Percentiles rank a stretch among this genome's conserved stretches.
Conservation (phyloP, 2,329 filamentous ascomycete species). For the Sphaerulina vaccinii region DNA sequence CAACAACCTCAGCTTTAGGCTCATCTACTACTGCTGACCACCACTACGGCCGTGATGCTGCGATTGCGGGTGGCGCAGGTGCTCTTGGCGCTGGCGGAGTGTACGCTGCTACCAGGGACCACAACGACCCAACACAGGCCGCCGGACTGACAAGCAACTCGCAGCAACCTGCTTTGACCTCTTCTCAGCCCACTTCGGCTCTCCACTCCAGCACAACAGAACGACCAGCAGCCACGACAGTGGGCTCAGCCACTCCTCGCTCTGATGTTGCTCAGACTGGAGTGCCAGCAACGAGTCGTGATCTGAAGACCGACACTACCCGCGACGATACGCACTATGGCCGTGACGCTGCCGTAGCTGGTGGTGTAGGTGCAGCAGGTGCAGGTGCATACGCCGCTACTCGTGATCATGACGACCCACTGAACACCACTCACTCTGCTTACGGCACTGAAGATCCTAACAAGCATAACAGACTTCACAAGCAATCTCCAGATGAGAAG, state of each 20-base stretch:
- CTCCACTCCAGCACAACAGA: background rate
- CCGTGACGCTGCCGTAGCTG: slow-evolving; percentile 36
- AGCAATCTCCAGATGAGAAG: slow-evolving; percentile 17
- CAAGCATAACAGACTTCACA: slow-evolving; percentile 22
- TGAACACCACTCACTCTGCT: slow-evolving; percentile 10
- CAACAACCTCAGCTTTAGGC: background rate
- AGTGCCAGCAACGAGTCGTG: background rate
- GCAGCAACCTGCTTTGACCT: background rate
- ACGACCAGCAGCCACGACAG: background rate
- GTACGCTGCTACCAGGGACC: background rate
- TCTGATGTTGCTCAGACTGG: slow-evolving; percentile 6
- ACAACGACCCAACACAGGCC: background rate
- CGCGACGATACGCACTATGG: slow-evolving; percentile 29
- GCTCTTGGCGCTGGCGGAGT: slow-evolving; percentile 4
- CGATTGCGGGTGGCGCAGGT: slow-evolving; percentile 31
- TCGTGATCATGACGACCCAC: background rate
- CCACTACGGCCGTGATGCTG: slow-evolving; percentile 15
- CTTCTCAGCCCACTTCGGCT: background rate
- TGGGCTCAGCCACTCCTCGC: background rate
- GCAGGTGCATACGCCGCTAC: slow-evolving; percentile 26
- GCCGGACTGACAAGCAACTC: background rate
- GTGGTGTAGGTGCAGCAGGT: slow-evolving; percentile 36
- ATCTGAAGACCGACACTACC: background rate
- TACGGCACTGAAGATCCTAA: slow-evolving; percentile 24
- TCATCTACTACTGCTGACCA: background rate